phyloP scores from a whole-genome alignment of 169 alveolate genomes.

The Plasmodium blacklocki region DNA sequence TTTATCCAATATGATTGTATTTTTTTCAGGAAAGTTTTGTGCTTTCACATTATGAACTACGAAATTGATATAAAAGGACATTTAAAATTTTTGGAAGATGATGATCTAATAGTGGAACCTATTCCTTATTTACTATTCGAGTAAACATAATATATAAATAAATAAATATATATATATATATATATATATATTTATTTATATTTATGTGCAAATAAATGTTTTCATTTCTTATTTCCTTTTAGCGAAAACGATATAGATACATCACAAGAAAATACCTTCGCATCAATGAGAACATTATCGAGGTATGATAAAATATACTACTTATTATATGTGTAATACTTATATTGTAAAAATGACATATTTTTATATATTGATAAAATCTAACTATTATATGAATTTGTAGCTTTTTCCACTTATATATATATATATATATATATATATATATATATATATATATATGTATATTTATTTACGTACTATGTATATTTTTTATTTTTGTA shows the following conservation, averaged over 20 bases:
- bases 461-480: slow-evolving; percentile 3
- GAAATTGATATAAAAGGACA: slow-evolving; percentile 37
- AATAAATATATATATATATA: background rate
- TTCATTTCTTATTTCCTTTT: background rate
- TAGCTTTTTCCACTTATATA: too few relatives aligned
- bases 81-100: slow-evolving; percentile 35
- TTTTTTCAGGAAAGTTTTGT: slow-evolving; percentile 25
- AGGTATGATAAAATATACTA: slow-evolving; percentile 19
- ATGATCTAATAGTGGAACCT: slow-evolving; percentile 12
- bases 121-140: slow-evolving; percentile 57
- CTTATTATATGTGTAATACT: background rate
- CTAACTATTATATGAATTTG: too few relatives aligned
- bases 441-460: too few relatives aligned
- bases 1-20: background rate
- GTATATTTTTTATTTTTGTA: background rate
- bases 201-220: background rate
- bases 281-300: slow-evolving; percentile 71
- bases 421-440: too few relatives aligned
- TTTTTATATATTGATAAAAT: too few relatives aligned
- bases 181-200: background rate
- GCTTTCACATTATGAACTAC: slow-evolving; percentile 61
- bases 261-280: slow-evolving; percentile 70
- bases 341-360: too few relatives aligned
- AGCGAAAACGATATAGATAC: slow-evolving; percentile 72
- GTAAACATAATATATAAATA: slow-evolving; percentile 9